phyloP scores from a whole-genome alignment of 345 rosid genomes.

The Euclidium syriacum region DNA sequence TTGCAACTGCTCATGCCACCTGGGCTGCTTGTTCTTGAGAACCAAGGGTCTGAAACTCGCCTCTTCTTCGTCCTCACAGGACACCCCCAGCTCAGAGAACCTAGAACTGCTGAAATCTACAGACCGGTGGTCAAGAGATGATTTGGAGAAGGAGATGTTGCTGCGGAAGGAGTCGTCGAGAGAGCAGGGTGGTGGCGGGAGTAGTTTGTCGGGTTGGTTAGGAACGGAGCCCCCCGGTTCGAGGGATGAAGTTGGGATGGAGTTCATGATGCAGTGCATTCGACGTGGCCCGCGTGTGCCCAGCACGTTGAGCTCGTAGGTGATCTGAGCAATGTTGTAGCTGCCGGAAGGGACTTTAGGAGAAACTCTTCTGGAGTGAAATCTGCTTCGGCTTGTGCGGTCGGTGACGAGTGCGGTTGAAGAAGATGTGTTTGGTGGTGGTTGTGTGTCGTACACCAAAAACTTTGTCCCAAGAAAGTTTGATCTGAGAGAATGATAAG shows the following conservation, averaged over 20 bases:
- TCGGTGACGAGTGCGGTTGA: constrained; percentile 38
- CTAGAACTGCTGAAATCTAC: constrained; percentile 54
- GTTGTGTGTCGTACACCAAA: constrained; percentile 57
- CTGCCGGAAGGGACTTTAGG: constrained; percentile 64
- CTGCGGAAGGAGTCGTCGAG: constrained; percentile 58
- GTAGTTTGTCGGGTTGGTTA: constrained; percentile 49
- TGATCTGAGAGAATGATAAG: constrained; percentile 38
- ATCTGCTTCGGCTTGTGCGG: constrained; percentile 45
- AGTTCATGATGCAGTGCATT: constrained; percentile 63
- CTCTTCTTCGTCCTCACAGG: constrained; percentile 42
- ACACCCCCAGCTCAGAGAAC: constrained; percentile 37
- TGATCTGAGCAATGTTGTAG: constrained; percentile 52
- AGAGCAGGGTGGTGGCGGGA: constrained; percentile 36
- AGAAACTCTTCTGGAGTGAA: constrained; percentile 55
- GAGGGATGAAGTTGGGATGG: constrained; percentile 51
- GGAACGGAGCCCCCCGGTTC: constrained; percentile 53
- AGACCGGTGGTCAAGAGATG: constrained; percentile 44
- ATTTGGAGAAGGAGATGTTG: constrained; percentile 46
- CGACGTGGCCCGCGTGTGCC: constrained; percentile 63
- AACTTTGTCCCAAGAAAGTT: constrained; percentile 68
- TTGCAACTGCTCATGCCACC: constrained; percentile 68
- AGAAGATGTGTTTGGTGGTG: constrained; percentile 41
- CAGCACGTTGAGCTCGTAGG: constrained; percentile 55
- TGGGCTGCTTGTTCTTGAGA: constrained; percentile 58
- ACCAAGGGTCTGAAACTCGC: constrained; percentile 41